These are phyloP conservation scores for Scutellaria minor DNA, from an alignment of 257 asterid genomes.

Conservation along the genomic window DNA sequence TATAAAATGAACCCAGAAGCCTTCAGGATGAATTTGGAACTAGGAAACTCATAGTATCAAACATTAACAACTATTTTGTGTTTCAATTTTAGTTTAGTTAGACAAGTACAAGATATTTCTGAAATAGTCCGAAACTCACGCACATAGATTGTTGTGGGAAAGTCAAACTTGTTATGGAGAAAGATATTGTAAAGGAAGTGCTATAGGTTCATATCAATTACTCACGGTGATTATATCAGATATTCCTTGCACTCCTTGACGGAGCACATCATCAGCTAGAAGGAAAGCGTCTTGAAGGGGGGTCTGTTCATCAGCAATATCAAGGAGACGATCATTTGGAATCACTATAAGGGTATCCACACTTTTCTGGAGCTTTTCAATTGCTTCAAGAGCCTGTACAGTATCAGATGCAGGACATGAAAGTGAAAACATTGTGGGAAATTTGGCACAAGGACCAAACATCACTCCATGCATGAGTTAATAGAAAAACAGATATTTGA, in stretches of 20 bases:
- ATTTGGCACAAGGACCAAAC: constrained; percentile 12
- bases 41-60: not conserved
- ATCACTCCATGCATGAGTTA: constrained; percentile 25
- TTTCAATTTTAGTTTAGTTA: not conserved
- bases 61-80: not conserved
- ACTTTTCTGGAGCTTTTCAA: constrained; percentile 92
- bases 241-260: constrained; percentile 99
- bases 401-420: constrained; percentile 25
- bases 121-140: constrained; percentile 6
- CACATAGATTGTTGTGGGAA: not conserved
- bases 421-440: constrained; percentile 6
- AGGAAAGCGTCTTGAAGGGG: constrained; percentile 98
- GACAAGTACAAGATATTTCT: not conserved
- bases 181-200: not conserved
- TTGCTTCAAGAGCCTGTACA: constrained; percentile 90
- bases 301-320: constrained; percentile 91
- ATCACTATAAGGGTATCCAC: constrained; percentile 96
- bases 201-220: not conserved
- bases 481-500: constrained; percentile 4
- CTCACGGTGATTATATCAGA: constrained; percentile 93
- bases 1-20: not conserved
- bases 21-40: not conserved
- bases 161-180: constrained; percentile 20
- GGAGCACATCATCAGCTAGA: constrained; percentile 96
- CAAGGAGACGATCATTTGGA: constrained; percentile 95